A percentile compares a stretch with the other conserved stretches of the same genome.
Evolutionary conservation across 768 basidiomycete species (phyloP).

Genomic region (Tylopilus rubrobrunneus): DNA sequence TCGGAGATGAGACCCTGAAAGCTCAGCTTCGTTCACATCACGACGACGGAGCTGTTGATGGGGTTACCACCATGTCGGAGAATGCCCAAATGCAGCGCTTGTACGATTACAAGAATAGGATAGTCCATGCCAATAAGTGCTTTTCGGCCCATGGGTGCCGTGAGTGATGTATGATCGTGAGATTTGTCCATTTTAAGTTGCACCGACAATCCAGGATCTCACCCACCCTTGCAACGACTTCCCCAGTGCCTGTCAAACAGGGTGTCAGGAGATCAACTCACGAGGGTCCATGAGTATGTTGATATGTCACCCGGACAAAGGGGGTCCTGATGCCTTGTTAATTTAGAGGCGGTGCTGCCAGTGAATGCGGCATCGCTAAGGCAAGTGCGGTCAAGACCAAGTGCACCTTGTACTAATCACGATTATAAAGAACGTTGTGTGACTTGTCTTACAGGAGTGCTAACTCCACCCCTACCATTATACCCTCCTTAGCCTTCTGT

Average conservation of each 20-base stretch:
- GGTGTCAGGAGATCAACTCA: constrained; percentile 29
- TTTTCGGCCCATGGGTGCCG: constrained; percentile 21
- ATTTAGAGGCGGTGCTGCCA: constrained; percentile 30
- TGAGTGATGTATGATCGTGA: constrained; percentile 35
- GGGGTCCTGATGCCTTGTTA: constrained; percentile 29
- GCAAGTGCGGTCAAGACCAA: constrained; percentile 19
- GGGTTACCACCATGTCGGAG: constrained; percentile 3
- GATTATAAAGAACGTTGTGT: constrained; percentile 34
- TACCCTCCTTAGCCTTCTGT: constrained; percentile 18
- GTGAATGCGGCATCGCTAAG: constrained; percentile 37
- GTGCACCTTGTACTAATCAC: constrained; percentile 26
- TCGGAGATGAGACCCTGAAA: constrained; percentile 10
- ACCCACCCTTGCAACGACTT: constrained; percentile 18
- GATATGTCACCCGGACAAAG: constrained; percentile 32
- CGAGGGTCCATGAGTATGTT: constrained; percentile 30
- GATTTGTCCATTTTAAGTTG: constrained; percentile 24
- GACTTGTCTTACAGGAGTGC: constrained; percentile 34
- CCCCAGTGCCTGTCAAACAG: constrained; percentile 29
- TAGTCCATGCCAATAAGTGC: constrained; percentile 9
- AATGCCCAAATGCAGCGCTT: constrained; percentile 9
- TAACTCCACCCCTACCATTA: constrained; percentile 35
- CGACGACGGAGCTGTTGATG: constrained; percentile 15
- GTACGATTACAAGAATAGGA: constrained; percentile 25
- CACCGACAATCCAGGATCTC: constrained; percentile 32
- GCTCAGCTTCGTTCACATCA: constrained; percentile 26